phyloP scores from a whole-genome alignment of 148 eudicot genomes.

The Bassia scoparia region DNA sequence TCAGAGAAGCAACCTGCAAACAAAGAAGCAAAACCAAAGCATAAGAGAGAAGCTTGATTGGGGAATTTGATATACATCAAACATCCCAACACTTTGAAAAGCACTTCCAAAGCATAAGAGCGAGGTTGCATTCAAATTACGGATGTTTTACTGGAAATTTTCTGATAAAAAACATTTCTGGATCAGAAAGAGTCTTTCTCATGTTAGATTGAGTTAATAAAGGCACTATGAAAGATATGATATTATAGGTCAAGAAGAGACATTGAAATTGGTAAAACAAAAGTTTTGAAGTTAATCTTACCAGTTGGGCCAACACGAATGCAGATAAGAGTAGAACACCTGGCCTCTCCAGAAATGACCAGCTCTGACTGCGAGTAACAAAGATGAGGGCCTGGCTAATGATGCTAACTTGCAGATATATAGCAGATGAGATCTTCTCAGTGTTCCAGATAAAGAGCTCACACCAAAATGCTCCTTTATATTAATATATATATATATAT shows the following conservation, averaged over 20 bases:
- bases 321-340: constrained; percentile 63
- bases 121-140: no score
- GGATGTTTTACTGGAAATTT: no score
- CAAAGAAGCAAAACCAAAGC: constrained; percentile 6
- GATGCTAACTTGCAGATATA: constrained; percentile 79
- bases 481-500: no score
- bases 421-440: constrained; percentile 60
- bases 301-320: constrained; percentile 68
- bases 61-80: no score
- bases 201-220: no score
- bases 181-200: no score
- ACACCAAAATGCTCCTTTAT: constrained; percentile 53
- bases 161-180: no score
- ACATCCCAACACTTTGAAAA: no score
- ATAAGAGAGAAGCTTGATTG: no score
- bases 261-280: not conserved
- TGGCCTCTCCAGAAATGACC: constrained; percentile 77
- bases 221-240: not conserved
- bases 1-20: constrained; percentile 64
- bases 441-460: constrained; percentile 44
- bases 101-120: no score
- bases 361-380: constrained; percentile 75
- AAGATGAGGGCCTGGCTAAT: constrained; percentile 83
- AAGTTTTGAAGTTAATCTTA: constrained; percentile 20
- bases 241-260: not conserved